Base-by-base conservation (phyloP, 352 stramenopile species). In the Phytophthora tentaculata region DNA sequence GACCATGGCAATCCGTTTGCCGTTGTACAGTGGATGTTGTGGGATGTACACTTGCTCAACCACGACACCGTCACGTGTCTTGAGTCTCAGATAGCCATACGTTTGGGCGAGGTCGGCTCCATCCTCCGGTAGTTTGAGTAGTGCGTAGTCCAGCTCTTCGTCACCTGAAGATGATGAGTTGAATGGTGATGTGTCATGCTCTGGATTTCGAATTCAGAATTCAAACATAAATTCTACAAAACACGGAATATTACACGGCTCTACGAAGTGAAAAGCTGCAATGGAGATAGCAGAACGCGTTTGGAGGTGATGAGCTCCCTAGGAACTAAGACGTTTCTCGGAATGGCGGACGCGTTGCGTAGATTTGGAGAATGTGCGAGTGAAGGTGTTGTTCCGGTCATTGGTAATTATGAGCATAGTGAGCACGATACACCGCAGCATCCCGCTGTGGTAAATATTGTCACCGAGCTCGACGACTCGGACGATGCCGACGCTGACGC, bases 21-120 rank as follows among this genome's bases (percentile, higher is more conserved):
- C 80, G 17, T 77, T 45, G 20, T 68, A 80, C 29, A 80, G 45
- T 26, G 81, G 81, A 29, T 88, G 76, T 23, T 90, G 77, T 14
- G 81, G 81, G 16, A 90, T 81, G 55, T 86, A 90, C 9, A 90
- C 68, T 32, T 79, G 67, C 29, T 84, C 62, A 3, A 67, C 71
- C 3, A 84, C 70, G 1, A 64, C 56, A 10, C 62, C 73, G 1
- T 61, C 57, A 10, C 61, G 71, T 9, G 57, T 61, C 41, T 85
- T 84, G 16, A 90, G 61, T 17, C 80, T 73, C 29, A 92, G 51
- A 29, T 80, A 92, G 14, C 84, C 84, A 51, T 92, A 92, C 44
- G 76, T 89, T 24, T 65, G 22, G 1, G 76, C 49, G 2, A 84
- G 48, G n/a, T 80, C 43, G 10, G 62, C 51, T 41, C 71, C 75